Evolutionary conservation across 1,139 yeast genomes (phyloP).

Genomic region (Pichia sp.): DNA sequence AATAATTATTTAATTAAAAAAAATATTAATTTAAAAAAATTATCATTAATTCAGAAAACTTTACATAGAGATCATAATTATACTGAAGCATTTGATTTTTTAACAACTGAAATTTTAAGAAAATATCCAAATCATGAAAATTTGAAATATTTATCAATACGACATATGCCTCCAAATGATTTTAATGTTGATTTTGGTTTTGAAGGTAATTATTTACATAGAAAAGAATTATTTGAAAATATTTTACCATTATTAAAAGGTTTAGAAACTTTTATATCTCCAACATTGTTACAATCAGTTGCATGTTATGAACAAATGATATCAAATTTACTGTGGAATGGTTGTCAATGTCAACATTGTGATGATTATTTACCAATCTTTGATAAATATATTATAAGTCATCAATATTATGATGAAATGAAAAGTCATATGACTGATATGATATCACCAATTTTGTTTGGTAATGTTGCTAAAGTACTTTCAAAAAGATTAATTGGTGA

Average conservation of each 20-base stretch:
- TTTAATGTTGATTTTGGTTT: slow-evolving; percentile 50
- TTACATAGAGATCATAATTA: slow-evolving; percentile 41
- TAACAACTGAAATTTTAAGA: slow-evolving; percentile 39
- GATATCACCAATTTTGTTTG: slow-evolving; percentile 51
- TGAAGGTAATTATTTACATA: slow-evolving; percentile 63
- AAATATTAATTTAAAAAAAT: slow-evolving; percentile 29
- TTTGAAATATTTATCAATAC: slow-evolving; percentile 38
- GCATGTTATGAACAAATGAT: slow-evolving; percentile 65
- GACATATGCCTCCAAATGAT: slow-evolving; percentile 47
- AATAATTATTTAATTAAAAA: slow-evolving; percentile 25
- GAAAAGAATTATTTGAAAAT: slow-evolving; percentile 44
- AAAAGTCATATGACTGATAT: slow-evolving; percentile 50
- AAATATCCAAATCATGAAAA: slow-evolving; percentile 31
- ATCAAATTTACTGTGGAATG: slow-evolving; percentile 69
- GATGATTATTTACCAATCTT: slow-evolving; percentile 39
- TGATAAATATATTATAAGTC: slow-evolving; percentile 56
- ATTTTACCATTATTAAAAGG: slow-evolving; percentile 42
- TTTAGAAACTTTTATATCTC: slow-evolving; percentile 43
- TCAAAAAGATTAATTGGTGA: slow-evolving; percentile 29
- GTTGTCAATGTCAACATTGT: slow-evolving; percentile 61
- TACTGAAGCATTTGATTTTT: slow-evolving; percentile 53
- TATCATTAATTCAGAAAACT: slow-evolving; percentile 44
- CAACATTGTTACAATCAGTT: slow-evolving; percentile 51
- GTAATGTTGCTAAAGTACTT: slow-evolving; percentile 43
- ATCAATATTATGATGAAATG: slow-evolving; percentile 46